A percentile compares a stretch with the other conserved stretches of the same genome.
Evolutionary conservation across 768 basidiomycete genomes (phyloP).

Genomic region (Pleurotus sapidus): DNA sequence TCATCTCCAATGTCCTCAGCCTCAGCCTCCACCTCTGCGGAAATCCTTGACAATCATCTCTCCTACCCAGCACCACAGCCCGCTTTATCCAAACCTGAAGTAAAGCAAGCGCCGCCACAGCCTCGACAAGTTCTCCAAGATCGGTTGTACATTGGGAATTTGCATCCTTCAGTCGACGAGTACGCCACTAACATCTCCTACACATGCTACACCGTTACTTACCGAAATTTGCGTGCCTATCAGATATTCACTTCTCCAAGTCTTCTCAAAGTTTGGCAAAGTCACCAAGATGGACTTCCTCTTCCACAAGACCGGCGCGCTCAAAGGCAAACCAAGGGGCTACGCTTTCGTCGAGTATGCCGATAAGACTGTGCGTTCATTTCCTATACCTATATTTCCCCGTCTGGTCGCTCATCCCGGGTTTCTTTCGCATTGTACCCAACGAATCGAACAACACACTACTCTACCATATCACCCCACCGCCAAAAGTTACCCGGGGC

Average conservation of each 20-base stretch:
- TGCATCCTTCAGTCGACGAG: constrained; percentile 88
- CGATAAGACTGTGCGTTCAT: constrained; percentile 68
- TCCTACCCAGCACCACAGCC: background rate
- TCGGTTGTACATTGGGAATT: constrained; percentile 86
- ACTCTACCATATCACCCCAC: background rate
- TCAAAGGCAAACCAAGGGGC: constrained; percentile 91
- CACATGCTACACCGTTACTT: too few relatives aligned
- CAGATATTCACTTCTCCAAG: constrained; percentile 85
- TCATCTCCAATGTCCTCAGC: too few relatives aligned
- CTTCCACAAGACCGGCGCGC: constrained; percentile 88
- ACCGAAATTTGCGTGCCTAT: constrained; percentile 22
- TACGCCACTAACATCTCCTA: constrained; percentile 28
- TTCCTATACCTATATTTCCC: constrained; percentile 9
- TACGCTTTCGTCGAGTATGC: constrained; percentile 93
- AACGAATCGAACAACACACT: constrained; percentile 4
- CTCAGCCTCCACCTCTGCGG: too few relatives aligned
- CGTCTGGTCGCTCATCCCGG: constrained; percentile 44
- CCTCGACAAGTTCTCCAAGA: constrained; percentile 52
- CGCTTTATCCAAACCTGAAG: background rate
- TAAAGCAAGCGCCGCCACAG: constrained; percentile 4
- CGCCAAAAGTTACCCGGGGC: constrained; percentile 14
- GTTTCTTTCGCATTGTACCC: constrained; percentile 25
- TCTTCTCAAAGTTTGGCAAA: constrained; percentile 91
- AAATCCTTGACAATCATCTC: background rate
- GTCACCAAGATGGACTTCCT: constrained; percentile 91